Evolutionary conservation across 2,329 filamentous ascomycete genomes (phyloP).

Genomic region (Diplodia mutila): DNA sequence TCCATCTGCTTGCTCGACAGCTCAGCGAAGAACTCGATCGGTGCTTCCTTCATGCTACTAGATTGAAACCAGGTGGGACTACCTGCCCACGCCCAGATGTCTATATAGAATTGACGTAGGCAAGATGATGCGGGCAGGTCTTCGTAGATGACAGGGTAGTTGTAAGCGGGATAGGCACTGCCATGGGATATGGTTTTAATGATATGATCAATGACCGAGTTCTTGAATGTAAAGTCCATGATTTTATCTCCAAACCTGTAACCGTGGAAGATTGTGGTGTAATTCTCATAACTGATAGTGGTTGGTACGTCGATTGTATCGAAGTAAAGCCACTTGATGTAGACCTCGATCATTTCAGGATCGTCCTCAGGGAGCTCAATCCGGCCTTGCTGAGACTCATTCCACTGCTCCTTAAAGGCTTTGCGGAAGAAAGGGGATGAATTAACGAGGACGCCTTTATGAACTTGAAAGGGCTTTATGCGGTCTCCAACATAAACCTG

Average conservation of each 20-base stretch:
- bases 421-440: conserved; percentile 18
- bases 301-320: not conserved
- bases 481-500: not conserved
- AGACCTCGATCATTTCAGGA: conserved; percentile 19
- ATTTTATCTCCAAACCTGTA: conserved; percentile 30
- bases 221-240: conserved; percentile 27
- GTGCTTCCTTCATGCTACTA: not conserved
- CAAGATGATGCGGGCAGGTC: not conserved
- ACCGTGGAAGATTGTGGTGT: no score
- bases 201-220: conserved; percentile 27
- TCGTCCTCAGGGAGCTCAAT: conserved; percentile 21
- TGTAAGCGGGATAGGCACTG: no score
- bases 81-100: not conserved
- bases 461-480: not conserved
- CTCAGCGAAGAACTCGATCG: not conserved
- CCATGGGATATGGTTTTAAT: conserved; percentile 5
- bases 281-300: no score
- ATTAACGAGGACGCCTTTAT: conserved; percentile 8
- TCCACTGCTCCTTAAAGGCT: conserved; percentile 22
- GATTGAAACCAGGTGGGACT: no score
- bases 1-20: not conserved
- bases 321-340: conserved; percentile 23
- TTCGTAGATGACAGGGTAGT: no score
- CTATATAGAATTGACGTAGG: not conserved
- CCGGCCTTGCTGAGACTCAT: conserved; percentile 8